Evolutionary conservation across 2,329 filamentous ascomycete genomes (phyloP), one percentile per base, ranked within the genome.

Genomic region (Ilyonectria sp.): DNA sequence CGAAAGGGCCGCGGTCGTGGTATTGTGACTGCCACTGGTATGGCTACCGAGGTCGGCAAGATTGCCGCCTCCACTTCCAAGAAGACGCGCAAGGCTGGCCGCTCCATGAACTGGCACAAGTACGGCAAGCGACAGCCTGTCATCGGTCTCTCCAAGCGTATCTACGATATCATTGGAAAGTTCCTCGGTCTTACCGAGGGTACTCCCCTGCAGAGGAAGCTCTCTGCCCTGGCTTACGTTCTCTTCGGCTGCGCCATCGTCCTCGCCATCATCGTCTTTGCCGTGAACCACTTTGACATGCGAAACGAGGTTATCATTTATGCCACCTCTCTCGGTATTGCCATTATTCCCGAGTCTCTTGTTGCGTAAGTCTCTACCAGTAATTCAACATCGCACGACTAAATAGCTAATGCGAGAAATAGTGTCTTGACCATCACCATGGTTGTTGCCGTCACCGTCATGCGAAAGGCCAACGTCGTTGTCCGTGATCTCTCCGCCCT

Each of bases 171-270:
- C 19, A 71, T 86, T 50, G 86, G 87, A 71, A 87, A 89, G 78
- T 90, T 91, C 72, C 84, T 92, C 60, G 90, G 87, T 55, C 76
- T 89, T 29, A 87, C 85, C 4, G 86, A 91, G 67, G 93, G 93
- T 33, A 96, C 93, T 2, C 93, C 93, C 3, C 84, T 96, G 55
- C 93, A 95, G 80, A 89, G 91, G 70, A 94, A 93, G 80, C 84
- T 96, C 57, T 92, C 92, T 67, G 92, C 93, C 73, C 86, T 96
- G 67, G 93, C 93, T 11, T 91, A 94, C 63, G 82, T 93, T 8
- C 88, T 96, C 2, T 94, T 95, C 76, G 90, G 87, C 53, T 90
- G 93, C 67, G 93, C 87, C n/a, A 78, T 89, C 11, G 75, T 89
- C 21, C 81, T 89, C 31, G 87, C 87, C 31, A 83, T 89, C 63